Conservation (phyloP, 257 asterid genomes). For the Linaria vulgaris region DNA sequence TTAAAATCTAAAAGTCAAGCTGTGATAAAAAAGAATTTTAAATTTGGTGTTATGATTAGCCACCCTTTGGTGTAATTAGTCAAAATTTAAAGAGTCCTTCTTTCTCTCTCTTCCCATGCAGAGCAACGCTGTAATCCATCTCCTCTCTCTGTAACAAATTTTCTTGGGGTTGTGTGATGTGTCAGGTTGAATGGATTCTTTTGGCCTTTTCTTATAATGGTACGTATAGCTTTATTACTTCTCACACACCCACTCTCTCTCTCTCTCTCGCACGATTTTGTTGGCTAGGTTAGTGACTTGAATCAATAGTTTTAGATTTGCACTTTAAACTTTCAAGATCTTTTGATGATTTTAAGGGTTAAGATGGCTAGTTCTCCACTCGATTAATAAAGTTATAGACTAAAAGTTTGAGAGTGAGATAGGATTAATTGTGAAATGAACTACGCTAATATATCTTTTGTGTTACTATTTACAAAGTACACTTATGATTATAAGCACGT, state of each 20-base stretch:
- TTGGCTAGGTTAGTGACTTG: constrained; percentile 29
- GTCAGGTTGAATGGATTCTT: constrained; percentile 47
- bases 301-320: constrained; percentile 38
- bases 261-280: constrained; percentile 17
- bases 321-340: constrained; percentile 35
- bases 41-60: not conserved
- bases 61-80: constrained; percentile 1
- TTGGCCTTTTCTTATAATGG: constrained; percentile 42
- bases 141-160: constrained; percentile 4
- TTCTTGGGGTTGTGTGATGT: constrained; percentile 38
- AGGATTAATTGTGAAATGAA: too few relatives aligned
- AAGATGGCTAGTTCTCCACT: constrained; percentile 1
- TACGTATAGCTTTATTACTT: not conserved
- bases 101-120: constrained; percentile 21
- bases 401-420: too few relatives aligned
- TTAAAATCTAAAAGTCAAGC: not conserved
- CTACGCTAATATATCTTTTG: too few relatives aligned
- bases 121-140: constrained; percentile 26
- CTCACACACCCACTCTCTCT: not conserved
- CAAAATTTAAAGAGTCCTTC: not conserved
- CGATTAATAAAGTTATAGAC: not conserved
- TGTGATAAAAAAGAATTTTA: not conserved
- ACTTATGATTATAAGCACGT: too few relatives aligned
- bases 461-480: too few relatives aligned
- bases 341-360: constrained; percentile 27